Evolutionary conservation across 495 filamentous ascomycete genomes (phyloP).

Genomic region (Schizothecium vesticola): DNA sequence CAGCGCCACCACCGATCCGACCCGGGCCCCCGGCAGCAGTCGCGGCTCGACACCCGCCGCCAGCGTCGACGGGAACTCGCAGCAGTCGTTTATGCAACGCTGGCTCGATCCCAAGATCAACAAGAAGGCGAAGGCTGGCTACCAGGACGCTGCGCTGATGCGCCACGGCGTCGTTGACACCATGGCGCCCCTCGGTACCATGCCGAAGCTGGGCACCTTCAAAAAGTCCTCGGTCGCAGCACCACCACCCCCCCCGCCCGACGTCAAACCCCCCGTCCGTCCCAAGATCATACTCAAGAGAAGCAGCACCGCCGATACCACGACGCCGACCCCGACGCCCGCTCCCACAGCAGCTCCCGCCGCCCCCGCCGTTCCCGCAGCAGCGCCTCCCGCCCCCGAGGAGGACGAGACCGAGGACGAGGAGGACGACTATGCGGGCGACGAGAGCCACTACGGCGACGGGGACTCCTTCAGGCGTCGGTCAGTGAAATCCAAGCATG

Average conservation of each 20-base stretch:
- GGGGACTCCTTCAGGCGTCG: slow-evolving; percentile 14
- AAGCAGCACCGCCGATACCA: slow-evolving; percentile 7
- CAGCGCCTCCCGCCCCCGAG: slow-evolving; percentile 18
- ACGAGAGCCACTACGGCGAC: slow-evolving; percentile 4
- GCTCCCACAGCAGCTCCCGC: slow-evolving; percentile 13
- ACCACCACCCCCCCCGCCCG: slow-evolving; percentile 13
- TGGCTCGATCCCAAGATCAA: slow-evolving; percentile 71
- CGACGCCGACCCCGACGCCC: slow-evolving; percentile 13
- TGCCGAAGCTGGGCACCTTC: slow-evolving; percentile 48
- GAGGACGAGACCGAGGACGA: slow-evolving; percentile 32
- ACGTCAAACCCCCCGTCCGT: slow-evolving; percentile 14
- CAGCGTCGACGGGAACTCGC: not conserved
- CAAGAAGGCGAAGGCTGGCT: slow-evolving; percentile 62
- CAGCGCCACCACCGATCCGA: slow-evolving; percentile 32
- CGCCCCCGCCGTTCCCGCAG: not conserved
- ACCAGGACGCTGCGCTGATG: slow-evolving; percentile 59
- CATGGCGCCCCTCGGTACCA: slow-evolving; percentile 63
- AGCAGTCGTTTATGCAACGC: slow-evolving; percentile 30
- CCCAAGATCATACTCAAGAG: slow-evolving; percentile 41
- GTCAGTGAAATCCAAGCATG: slow-evolving; percentile 11
- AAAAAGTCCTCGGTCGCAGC: slow-evolving; percentile 33
- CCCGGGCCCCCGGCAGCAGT: slow-evolving; percentile 13
- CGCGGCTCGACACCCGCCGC: not conserved
- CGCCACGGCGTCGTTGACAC: slow-evolving; percentile 60
- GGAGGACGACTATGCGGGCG: slow-evolving; percentile 14